These are phyloP conservation scores for Phylloporus rhodoxanthus DNA, from an alignment of 768 basidiomycete species.

Conservation along the genomic window DNA sequence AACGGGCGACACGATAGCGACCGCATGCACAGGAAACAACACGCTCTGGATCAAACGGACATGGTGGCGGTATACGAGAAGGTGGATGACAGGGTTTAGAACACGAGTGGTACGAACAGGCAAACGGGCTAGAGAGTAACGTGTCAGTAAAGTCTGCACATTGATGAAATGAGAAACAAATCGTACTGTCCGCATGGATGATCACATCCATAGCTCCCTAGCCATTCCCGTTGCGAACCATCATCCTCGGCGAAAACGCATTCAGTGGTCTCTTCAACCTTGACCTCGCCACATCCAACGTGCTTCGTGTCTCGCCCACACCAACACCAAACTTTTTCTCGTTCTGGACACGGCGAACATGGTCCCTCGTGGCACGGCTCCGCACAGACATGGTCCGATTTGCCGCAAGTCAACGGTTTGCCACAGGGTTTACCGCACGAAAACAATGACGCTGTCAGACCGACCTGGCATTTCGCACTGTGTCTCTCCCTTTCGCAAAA, in stretches of 20 bases:
- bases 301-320: slow-evolving; percentile 65
- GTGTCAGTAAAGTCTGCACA: not conserved
- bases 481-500: slow-evolving; percentile 60
- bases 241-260: slow-evolving; percentile 24
- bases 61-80: slow-evolving; percentile 47
- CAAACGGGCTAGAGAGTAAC: slow-evolving; percentile 44
- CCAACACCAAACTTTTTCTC: slow-evolving; percentile 60
- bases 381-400: slow-evolving; percentile 59
- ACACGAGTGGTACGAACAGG: slow-evolving; percentile 76
- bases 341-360: slow-evolving; percentile 60
- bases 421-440: slow-evolving; percentile 37
- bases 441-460: slow-evolving; percentile 30
- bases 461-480: slow-evolving; percentile 40
- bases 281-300: slow-evolving; percentile 64
- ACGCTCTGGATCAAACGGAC: slow-evolving; percentile 66
- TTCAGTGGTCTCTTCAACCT: slow-evolving; percentile 33
- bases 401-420: slow-evolving; percentile 55
- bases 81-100: slow-evolving; percentile 73
- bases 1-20: slow-evolving; percentile 34
- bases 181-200: slow-evolving; percentile 52
- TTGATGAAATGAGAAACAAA: not conserved
- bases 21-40: slow-evolving; percentile 84
- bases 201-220: slow-evolving; percentile 60
- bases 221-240: slow-evolving; percentile 49
- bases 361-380: slow-evolving; percentile 69